Evolutionary conservation across 495 filamentous ascomycete species (phyloP).

Genomic region (Niebla homalea): DNA sequence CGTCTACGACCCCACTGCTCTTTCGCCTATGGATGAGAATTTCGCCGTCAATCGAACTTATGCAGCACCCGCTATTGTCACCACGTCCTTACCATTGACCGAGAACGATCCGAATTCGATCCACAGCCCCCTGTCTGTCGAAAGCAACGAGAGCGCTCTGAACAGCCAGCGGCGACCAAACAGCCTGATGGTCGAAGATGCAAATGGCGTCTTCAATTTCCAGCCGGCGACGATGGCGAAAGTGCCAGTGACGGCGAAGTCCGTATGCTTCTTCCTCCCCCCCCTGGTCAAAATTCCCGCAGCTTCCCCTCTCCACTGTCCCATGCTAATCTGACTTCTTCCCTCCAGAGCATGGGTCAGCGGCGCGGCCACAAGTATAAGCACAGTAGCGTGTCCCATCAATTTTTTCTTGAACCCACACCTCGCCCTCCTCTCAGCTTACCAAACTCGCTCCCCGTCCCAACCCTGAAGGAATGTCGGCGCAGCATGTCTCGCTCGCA

Average conservation of each 20-base stretch:
- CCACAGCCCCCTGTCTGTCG: slow-evolving; percentile 32
- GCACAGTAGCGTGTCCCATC: slow-evolving; percentile 89
- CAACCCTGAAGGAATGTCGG: slow-evolving; percentile 74
- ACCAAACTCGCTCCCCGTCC: slow-evolving; percentile 88
- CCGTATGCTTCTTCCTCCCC: slow-evolving; percentile 38
- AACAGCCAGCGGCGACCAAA: slow-evolving; percentile 16
- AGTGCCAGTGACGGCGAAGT: slow-evolving; percentile 56
- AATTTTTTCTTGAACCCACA: slow-evolving; percentile 92
- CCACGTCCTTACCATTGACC: slow-evolving; percentile 21
- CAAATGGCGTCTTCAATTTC: slow-evolving; percentile 76
- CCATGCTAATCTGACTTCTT: slow-evolving; percentile 1
- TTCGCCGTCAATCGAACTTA: slow-evolving; percentile 29
- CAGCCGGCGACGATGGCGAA: slow-evolving; percentile 69
- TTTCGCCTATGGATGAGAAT: slow-evolving; percentile 48
- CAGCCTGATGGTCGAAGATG: slow-evolving; percentile 28
- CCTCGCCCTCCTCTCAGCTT: slow-evolving; percentile 75
- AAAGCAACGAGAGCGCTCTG: slow-evolving; percentile 20
- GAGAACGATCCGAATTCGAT: slow-evolving; percentile 23
- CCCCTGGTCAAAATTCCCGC: too few relatives aligned
- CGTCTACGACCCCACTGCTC: slow-evolving; percentile 42
- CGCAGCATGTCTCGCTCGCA: slow-evolving; percentile 79
- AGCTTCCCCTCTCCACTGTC: not conserved
- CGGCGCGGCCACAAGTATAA: slow-evolving; percentile 95
- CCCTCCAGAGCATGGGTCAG: slow-evolving; percentile 61
- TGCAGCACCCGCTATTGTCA: slow-evolving; percentile 14